phyloP scores from a whole-genome alignment of 768 basidiomycete genomes.

The Mrakia hoshinonis region DNA sequence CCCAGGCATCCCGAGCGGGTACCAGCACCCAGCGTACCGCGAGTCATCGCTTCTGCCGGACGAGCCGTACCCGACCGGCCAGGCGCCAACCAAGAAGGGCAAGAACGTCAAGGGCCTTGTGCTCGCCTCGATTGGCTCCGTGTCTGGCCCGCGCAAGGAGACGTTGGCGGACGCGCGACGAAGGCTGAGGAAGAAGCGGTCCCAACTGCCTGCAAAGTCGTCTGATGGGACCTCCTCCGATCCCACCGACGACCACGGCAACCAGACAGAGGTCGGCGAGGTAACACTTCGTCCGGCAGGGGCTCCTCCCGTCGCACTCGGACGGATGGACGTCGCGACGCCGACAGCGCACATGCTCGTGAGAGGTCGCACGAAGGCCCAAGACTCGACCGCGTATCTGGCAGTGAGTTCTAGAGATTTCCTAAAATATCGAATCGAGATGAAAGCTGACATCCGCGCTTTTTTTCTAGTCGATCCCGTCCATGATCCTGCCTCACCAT shows the following conservation, averaged over 20 bases:
- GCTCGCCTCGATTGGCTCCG: neutral
- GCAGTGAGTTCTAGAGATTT: neutral
- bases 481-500: constrained; percentile 2
- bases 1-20: neutral
- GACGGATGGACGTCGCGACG: neutral
- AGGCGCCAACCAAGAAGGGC: neutral
- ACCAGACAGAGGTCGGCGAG: neutral
- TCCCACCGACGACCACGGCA: neutral
- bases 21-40: neutral
- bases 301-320: neutral
- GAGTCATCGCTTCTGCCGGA: constrained; percentile 9
- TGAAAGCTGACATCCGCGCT: no score
- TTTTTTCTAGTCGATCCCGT: neutral
- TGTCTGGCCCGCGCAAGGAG: neutral
- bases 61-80: neutral
- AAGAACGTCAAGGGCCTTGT: constrained; percentile 5
- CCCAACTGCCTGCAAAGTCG: neutral
- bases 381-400: neutral
- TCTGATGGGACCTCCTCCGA: neutral
- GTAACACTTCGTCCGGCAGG: neutral
- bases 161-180: neutral
- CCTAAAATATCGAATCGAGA: neutral
- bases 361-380: neutral
- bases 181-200: neutral
- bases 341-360: neutral